Evolutionary conservation across 2,329 filamentous ascomycete species (phyloP).

Genomic region (Didymella pomorum): DNA sequence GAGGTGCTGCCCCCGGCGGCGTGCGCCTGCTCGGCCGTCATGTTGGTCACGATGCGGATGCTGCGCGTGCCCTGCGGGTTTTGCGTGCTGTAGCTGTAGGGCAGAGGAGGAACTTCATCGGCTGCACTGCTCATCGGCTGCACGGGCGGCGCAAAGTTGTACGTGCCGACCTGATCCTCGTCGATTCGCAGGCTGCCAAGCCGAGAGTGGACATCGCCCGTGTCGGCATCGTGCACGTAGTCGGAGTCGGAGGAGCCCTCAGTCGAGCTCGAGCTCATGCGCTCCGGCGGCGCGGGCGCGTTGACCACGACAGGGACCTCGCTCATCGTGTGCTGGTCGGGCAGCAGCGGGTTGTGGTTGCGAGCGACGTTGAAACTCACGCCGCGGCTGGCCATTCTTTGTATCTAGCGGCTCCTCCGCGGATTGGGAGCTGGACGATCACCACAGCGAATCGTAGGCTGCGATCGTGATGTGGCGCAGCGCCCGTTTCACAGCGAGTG

Average conservation of each 20-base stretch:
- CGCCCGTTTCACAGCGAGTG: background rate
- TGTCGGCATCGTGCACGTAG: constrained; percentile 45
- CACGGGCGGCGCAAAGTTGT: constrained; percentile 51
- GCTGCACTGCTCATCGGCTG: constrained; percentile 38
- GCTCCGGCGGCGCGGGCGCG: constrained; percentile 30
- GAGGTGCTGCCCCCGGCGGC: constrained; percentile 32
- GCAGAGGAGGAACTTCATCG: constrained; percentile 19
- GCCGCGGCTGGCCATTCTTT: constrained; percentile 34
- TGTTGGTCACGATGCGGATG: constrained; percentile 39
- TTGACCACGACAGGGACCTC: constrained; percentile 45
- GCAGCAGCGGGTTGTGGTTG: constrained; percentile 28
- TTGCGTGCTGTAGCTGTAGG: constrained; percentile 38
- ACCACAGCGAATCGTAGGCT: constrained; percentile 6
- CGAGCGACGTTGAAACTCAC: constrained; percentile 41
- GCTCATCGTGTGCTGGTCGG: constrained; percentile 28
- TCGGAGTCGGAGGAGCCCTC: constrained; percentile 48
- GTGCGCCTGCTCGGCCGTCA: constrained; percentile 34
- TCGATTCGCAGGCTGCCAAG: constrained; percentile 54
- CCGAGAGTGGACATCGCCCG: constrained; percentile 32
- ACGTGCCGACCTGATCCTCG: constrained; percentile 29
- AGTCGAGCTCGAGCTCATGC: constrained; percentile 21
- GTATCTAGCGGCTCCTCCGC: constrained; percentile 1
- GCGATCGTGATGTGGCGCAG: constrained; percentile 15
- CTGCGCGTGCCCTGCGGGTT: constrained; percentile 33
- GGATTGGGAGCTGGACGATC: background rate